Percentiles rank a stretch among this genome's conserved stretches.
Conservation (phyloP, 306 rosid genomes). For the Casuarina glauca region DNA sequence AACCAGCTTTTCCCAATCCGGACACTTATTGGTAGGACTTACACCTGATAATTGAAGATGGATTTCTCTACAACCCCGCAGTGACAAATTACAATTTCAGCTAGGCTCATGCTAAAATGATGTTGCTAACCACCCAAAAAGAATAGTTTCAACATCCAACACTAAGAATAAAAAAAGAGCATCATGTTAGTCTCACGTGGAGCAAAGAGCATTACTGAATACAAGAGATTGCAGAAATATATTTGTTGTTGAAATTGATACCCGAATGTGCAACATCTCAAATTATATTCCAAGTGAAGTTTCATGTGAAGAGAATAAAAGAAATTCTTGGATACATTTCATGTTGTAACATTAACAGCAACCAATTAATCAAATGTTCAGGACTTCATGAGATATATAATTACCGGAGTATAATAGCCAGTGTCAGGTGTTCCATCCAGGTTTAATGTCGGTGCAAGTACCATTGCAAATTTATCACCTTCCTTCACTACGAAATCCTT, state of each 20-base stretch:
- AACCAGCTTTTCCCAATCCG: not conserved
- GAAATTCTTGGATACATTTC: not conserved
- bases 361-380: not conserved
- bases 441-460: slow-evolving; percentile 72
- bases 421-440: slow-evolving; percentile 92
- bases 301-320: not conserved
- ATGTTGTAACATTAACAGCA: not conserved
- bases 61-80: not conserved
- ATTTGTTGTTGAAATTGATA: not conserved
- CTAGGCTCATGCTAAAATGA: not conserved
- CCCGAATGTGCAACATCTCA: not conserved
- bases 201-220: not conserved
- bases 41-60: not conserved
- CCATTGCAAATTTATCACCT: slow-evolving; percentile 81
- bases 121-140: not conserved
- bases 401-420: slow-evolving; percentile 77
- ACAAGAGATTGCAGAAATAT: not conserved
- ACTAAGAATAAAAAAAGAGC: not conserved
- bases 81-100: not conserved
- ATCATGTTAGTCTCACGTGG: not conserved
- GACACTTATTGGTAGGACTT: not conserved
- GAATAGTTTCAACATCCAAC: not conserved
- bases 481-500: slow-evolving; percentile 73
- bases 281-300: not conserved
- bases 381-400: not conserved